phyloP scores from a whole-genome alignment of 1,139 yeast genomes.

The Scheffersomyces segobiensis region DNA sequence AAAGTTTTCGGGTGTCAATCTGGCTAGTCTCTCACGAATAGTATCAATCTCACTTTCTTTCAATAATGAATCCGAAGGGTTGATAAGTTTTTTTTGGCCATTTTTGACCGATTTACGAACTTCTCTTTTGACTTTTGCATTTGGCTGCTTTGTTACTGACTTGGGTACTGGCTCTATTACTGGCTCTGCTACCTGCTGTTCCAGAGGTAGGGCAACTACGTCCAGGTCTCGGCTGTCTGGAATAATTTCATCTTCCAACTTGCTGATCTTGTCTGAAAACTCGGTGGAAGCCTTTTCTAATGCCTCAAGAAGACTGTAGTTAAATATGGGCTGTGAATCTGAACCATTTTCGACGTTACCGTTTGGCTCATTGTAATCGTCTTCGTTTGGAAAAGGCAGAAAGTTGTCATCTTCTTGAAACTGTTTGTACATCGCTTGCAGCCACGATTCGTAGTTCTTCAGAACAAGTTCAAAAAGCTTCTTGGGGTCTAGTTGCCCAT shows the following conservation, averaged over 20 bases:
- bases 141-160: not conserved
- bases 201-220: not conserved
- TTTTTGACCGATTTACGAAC: not conserved
- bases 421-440: conserved; percentile 31
- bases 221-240: not conserved
- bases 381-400: conserved; percentile 33
- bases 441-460: conserved; percentile 43
- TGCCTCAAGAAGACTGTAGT: conserved; percentile 33
- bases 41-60: conserved; percentile 36
- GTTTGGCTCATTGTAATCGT: conserved; percentile 10
- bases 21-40: conserved; percentile 29
- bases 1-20: conserved; percentile 19
- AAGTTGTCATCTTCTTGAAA: conserved; percentile 24
- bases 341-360: conserved; percentile 4
- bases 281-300: conserved; percentile 28
- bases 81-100: not conserved
- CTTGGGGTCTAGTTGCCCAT: conserved; percentile 20
- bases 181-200: conserved; percentile 1
- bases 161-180: not conserved
- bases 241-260: conserved; percentile 9
- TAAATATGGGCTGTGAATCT: conserved; percentile 25
- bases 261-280: conserved; percentile 14
- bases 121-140: not conserved
- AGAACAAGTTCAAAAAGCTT: conserved; percentile 37
- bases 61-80: conserved; percentile 16